Evolutionary conservation across 352 stramenopile genomes (phyloP), one percentile per base, ranked within the genome.

Genomic region (Pythium monospermum): DNA sequence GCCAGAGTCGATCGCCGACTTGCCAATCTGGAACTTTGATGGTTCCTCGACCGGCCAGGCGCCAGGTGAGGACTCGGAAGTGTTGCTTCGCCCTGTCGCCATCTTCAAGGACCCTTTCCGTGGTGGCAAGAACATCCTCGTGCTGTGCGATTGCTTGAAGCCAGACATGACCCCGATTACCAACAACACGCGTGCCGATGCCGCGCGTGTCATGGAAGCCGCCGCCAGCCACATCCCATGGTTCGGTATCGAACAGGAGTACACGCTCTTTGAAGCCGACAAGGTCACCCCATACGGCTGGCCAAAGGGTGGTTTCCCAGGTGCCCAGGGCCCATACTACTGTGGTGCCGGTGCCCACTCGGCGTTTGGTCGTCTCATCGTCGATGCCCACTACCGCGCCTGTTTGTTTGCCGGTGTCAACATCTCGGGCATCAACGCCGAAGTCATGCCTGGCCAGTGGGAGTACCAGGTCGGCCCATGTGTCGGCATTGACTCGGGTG

Each of bases 241-340:
- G 95, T 98, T 98, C 68, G 96, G 96, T 49, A 88, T 98, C 63
- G 96, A 99, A 81, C 96, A 99, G 79, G 96, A 98, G 80, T 97
- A 97, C 84, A 97, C 91, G 31, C 71, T 97, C 44, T 97, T 97
- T 63, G 83, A 94, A 57, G 75, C 83, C 48, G 81, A 91, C 66
- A 75, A 76, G 30, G 76, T 88, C 49, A 96, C 87, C 19, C 87
- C 87, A 11, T 95, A 96, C 61, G 91, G 91, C 46, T 97, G 91
- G 91, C 91, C 90, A 31, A 86, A 92, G 69, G 83, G 80, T 43
- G 87, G 87, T 19, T 95, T 85, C 74, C 89, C 87, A 18, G 85
- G 85, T 16, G 82, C 87, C 10, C 88, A 97, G 75, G 88, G 88
- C 28, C 88, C 88, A 35, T 97, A 97, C 82, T 97, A 97, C 74